Conservation (phyloP, 2,329 filamentous ascomycete genomes). For the Trichothecium sympodiale region DNA sequence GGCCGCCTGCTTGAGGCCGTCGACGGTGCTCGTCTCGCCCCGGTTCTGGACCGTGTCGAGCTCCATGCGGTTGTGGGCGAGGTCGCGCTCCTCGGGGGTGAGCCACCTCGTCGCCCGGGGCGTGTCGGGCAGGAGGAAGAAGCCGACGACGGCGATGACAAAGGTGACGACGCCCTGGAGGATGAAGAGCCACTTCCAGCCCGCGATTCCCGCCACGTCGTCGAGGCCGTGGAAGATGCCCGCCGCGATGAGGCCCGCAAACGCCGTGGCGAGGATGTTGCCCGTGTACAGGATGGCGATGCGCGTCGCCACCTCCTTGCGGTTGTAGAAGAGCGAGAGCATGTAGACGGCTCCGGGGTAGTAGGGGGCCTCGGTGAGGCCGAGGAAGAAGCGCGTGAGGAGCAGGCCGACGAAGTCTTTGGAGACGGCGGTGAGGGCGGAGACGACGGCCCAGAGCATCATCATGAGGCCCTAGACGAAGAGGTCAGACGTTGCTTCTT, state of each 20-base stretch:
- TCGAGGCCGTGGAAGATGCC: constrained; percentile 39
- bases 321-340: constrained; percentile 44
- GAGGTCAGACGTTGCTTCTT: neutral
- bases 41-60: constrained; percentile 14
- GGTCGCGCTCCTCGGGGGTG: constrained; percentile 28
- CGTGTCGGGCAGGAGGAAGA: constrained; percentile 15
- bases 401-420: constrained; percentile 38
- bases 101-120: constrained; percentile 29
- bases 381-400: constrained; percentile 32
- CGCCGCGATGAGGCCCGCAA: constrained; percentile 50
- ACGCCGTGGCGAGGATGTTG: constrained; percentile 55
- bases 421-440: constrained; percentile 32
- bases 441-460: constrained; percentile 35
- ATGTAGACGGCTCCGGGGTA: constrained; percentile 38
- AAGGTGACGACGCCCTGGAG: constrained; percentile 41
- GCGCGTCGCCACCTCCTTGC: constrained; percentile 51
- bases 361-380: constrained; percentile 38
- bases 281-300: constrained; percentile 49
- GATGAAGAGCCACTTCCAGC: constrained; percentile 58
- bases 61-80: constrained; percentile 21
- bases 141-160: constrained; percentile 9
- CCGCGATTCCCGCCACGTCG: constrained; percentile 38
- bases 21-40: constrained; percentile 11
- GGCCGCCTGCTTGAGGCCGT: constrained; percentile 21
- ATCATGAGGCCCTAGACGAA: constrained; percentile 24